Evolutionary conservation across 2,329 filamentous ascomycete species (phyloP).

Genomic region (Zymoseptoria brevis): DNA sequence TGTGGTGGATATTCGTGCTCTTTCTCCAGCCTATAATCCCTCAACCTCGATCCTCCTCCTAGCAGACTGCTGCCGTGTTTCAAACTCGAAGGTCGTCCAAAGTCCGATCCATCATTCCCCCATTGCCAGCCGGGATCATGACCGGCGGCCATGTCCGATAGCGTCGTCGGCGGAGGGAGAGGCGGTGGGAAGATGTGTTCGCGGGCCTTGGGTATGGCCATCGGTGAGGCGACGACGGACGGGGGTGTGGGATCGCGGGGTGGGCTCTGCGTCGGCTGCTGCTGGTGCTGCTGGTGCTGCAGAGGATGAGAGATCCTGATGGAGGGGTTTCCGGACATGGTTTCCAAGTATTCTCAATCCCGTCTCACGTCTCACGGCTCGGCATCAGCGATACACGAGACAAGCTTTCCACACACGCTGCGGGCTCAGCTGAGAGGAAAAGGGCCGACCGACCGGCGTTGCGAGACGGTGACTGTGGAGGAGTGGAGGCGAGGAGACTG

Average conservation of each 20-base stretch:
- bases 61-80: slow-evolving; percentile 43
- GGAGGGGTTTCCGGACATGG: slow-evolving; percentile 24
- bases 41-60: slow-evolving; percentile 10
- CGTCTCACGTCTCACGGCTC: slow-evolving; percentile 3
- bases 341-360: slow-evolving; percentile 3
- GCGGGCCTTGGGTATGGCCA: slow-evolving; percentile 55
- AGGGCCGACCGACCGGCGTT: too few relatives aligned
- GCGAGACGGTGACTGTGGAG: too few relatives aligned
- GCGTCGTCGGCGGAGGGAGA: slow-evolving; percentile 54
- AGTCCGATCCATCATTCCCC: slow-evolving; percentile 48
- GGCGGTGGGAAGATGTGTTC: slow-evolving; percentile 49
- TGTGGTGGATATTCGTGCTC: slow-evolving; percentile 23
- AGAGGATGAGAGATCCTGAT: slow-evolving; percentile 32
- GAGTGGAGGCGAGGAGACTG: neutral
- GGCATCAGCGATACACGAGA: slow-evolving; percentile 7
- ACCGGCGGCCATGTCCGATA: slow-evolving; percentile 48
- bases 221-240: slow-evolving; percentile 40
- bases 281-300: slow-evolving; percentile 33
- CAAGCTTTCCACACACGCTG: neutral
- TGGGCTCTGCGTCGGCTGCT: slow-evolving; percentile 30
- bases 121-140: slow-evolving; percentile 57
- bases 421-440: neutral
- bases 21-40: slow-evolving; percentile 17
- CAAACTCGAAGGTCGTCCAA: slow-evolving; percentile 39
- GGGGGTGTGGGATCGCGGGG: slow-evolving; percentile 31